These are phyloP conservation scores for Euphorbia corollata DNA, from an alignment of 441 rosid genomes.

Conservation along the genomic window DNA sequence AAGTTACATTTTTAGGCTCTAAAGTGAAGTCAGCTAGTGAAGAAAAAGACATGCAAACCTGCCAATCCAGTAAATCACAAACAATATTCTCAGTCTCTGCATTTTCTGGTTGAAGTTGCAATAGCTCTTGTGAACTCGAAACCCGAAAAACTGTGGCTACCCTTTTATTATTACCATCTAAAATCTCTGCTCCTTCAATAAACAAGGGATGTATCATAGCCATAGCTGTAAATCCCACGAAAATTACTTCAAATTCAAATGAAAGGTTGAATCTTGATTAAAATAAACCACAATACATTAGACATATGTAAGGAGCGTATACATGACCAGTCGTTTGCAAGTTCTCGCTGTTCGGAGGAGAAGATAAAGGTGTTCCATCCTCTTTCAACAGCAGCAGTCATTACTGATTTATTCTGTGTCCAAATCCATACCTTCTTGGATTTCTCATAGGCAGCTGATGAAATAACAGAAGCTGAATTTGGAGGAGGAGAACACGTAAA, in stretches of 20 bases:
- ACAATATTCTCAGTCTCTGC: slow-evolving; percentile 40
- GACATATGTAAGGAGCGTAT: slow-evolving; percentile 10
- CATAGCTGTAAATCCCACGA: slow-evolving; percentile 42
- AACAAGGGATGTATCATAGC: slow-evolving; percentile 58
- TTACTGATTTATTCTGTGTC: slow-evolving; percentile 64
- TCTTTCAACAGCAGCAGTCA: slow-evolving; percentile 76
- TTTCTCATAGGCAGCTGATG: slow-evolving; percentile 24
- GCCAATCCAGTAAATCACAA: slow-evolving; percentile 66
- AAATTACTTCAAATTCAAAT: slow-evolving; percentile 16
- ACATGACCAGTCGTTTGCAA: slow-evolving; percentile 74
- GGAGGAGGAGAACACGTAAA: slow-evolving; percentile 25
- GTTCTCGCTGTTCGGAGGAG: slow-evolving; percentile 32
- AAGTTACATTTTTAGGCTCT: background rate
- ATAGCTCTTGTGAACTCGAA: slow-evolving; percentile 54
- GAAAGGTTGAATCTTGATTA: background rate
- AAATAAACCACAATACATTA: background rate
- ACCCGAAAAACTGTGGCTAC: slow-evolving; percentile 49
- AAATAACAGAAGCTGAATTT: slow-evolving; percentile 13
- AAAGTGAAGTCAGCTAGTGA: background rate
- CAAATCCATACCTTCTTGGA: slow-evolving; percentile 76
- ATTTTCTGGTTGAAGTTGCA: slow-evolving; percentile 44
- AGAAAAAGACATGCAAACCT: slow-evolving; percentile 35
- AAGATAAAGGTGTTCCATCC: slow-evolving; percentile 83
- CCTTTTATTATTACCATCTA: slow-evolving; percentile 33
- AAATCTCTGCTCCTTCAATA: slow-evolving; percentile 40